Evolutionary conservation across 345 rosid genomes (phyloP).

Genomic region (Populus nigra): DNA sequence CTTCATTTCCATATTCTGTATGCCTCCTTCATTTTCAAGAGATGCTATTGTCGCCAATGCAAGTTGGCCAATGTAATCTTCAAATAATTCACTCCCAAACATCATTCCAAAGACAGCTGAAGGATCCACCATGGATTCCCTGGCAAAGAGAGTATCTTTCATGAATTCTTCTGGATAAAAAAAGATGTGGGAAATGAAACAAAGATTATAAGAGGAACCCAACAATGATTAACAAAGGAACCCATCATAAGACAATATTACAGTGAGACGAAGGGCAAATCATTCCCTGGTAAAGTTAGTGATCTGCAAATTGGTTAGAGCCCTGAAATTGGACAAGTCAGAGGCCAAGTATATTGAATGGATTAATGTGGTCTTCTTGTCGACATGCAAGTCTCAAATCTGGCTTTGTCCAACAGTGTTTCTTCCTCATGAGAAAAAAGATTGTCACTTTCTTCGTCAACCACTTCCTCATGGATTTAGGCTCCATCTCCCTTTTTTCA

Average conservation of each 20-base stretch:
- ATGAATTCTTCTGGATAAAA: conserved; percentile 1
- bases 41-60: conserved; percentile 65
- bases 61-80: conserved; percentile 88
- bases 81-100: conserved; percentile 85
- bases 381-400: not conserved
- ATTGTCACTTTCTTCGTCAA: not conserved
- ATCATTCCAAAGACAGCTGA: conserved; percentile 89
- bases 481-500: not conserved
- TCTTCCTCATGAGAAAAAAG: not conserved
- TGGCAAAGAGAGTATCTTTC: conserved; percentile 23
- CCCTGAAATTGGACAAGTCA: not conserved
- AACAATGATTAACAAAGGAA: not conserved
- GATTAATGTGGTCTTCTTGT: not conserved
- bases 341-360: not conserved
- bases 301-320: not conserved
- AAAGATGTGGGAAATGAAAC: not conserved
- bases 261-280: not conserved
- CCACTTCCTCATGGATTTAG: not conserved
- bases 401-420: not conserved
- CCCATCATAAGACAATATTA: not conserved
- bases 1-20: conserved; percentile 51
- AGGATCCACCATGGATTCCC: conserved; percentile 90
- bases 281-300: not conserved
- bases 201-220: not conserved
- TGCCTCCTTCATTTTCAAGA: conserved; percentile 53